Evolutionary conservation across 495 filamentous ascomycete genomes (phyloP).

Genomic region (Penicillium ucsense): DNA sequence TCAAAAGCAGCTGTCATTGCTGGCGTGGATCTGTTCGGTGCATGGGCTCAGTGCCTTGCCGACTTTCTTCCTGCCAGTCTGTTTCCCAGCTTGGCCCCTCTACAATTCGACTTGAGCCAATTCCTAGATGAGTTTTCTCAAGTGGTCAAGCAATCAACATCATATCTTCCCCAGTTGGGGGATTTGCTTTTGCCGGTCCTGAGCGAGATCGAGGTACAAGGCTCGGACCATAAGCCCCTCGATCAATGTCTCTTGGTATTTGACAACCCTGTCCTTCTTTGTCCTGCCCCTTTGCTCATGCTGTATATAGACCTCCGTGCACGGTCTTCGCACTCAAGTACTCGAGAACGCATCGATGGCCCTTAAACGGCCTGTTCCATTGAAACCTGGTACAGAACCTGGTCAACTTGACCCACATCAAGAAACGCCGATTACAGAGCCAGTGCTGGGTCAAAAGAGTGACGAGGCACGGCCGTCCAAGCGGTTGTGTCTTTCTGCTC

Average conservation of each 20-base stretch:
- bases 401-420: constrained; percentile 3
- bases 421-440: not conserved
- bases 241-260: constrained; percentile 24
- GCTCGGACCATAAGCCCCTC: constrained; percentile 5
- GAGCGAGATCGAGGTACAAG: constrained; percentile 10
- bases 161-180: constrained; percentile 7
- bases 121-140: constrained; percentile 17
- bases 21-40: constrained; percentile 17
- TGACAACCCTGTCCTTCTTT: not conserved
- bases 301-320: constrained; percentile 13
- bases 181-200: constrained; percentile 20
- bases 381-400: not conserved
- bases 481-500: constrained; percentile 14
- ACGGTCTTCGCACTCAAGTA: constrained; percentile 6
- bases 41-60: constrained; percentile 22
- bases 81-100: constrained; percentile 5
- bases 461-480: constrained; percentile 15
- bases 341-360: not conserved
- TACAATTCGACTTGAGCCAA: constrained; percentile 14
- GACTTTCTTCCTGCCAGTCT: constrained; percentile 15
- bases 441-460: constrained; percentile 3
- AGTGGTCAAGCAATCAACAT: constrained; percentile 2
- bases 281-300: constrained; percentile 10
- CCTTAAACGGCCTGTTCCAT: not conserved
- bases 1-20: constrained; percentile 8